These are phyloP conservation scores for Zymoseptoria brevis DNA, from an alignment of 2,329 filamentous ascomycete species.

Conservation along the genomic window DNA sequence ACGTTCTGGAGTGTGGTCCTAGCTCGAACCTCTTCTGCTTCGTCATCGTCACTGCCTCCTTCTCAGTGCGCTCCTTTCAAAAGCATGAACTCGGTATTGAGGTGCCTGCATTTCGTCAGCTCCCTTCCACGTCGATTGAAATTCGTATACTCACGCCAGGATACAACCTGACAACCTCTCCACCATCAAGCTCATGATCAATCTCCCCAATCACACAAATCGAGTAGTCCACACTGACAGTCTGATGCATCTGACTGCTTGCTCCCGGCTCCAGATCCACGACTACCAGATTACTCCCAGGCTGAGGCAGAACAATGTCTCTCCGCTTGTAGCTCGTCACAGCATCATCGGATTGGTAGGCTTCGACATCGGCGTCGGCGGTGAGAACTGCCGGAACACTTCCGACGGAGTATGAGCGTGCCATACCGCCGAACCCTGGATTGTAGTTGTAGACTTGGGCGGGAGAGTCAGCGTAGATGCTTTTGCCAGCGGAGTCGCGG, in stretches of 20 bases:
- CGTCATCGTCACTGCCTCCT: too few species aligned
- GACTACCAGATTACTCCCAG: conserved; percentile 14
- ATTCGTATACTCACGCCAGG: conserved; percentile 11
- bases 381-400: conserved; percentile 14
- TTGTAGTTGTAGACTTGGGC: conserved; percentile 10
- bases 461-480: conserved; percentile 15
- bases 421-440: conserved; percentile 7
- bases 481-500: conserved; percentile 14
- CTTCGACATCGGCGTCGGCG: conserved; percentile 14
- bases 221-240: conserved; percentile 16
- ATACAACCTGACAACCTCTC: conserved; percentile 14
- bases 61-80: too few species aligned
- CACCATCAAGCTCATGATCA: conserved; percentile 19
- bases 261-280: conserved; percentile 17
- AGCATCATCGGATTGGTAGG: conserved; percentile 12
- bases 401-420: conserved; percentile 13
- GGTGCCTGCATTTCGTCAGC: conserved; percentile 9
- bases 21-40: too few species aligned
- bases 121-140: neutral
- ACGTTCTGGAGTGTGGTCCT: too few species aligned
- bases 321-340: conserved; percentile 9
- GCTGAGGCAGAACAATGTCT: conserved; percentile 12
- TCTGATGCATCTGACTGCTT: conserved; percentile 16
- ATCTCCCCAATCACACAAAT: conserved; percentile 17
- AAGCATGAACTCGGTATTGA: too few species aligned